Evolutionary conservation across 2,329 filamentous ascomycete genomes (phyloP), one percentile per base, ranked within the genome.

Genomic region (Nothophaeocryptopus gaeumannii): DNA sequence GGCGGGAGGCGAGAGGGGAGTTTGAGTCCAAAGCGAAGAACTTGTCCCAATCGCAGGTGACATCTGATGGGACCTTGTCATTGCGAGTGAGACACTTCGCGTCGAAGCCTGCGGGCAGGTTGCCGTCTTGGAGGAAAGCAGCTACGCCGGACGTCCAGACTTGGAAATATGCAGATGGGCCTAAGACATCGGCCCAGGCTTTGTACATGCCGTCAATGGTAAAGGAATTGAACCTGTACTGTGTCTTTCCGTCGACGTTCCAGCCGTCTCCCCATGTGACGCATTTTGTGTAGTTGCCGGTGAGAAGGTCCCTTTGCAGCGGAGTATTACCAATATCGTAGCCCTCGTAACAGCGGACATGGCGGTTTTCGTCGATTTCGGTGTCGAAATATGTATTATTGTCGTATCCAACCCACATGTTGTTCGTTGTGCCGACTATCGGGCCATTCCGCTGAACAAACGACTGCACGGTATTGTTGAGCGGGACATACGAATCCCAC

Each of bases 121-220:
- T 47, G 10, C 35, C 32, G 9, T 52, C 29, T 9, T 51, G 47
- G 16, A 55, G 50, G 38, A 56, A 62, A 8, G 51, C 50, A 5
- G 55, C 58, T 8, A 54, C 52, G 20, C 55, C 50, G 2, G 60
- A 57, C n/a, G 54, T 53, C 42, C 48, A 55, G 5, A 59, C 32
- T 12, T 47, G 45, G 9, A 61, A 44, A 11, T 45, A 15, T 2
- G 56, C 9, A 2, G 39, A 32, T 10, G 55, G 53, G 2, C 29
- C 29, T 8, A 34, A 42, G 1, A 38, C 42, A 1, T 47, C 29
- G 12, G 38, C 42, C 2, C 12, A 14, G 34, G 47, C 13, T 10
- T 39, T 20, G n/a, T 45, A 47, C 9, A 39, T 29, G 11, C 48
- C 46, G 16, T 29, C 39, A 7, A 58, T 51, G 3, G 39, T 45